Evolutionary conservation across 2,329 filamentous ascomycete species (phyloP).

Genomic region (Ascocoryne sarcoides): DNA sequence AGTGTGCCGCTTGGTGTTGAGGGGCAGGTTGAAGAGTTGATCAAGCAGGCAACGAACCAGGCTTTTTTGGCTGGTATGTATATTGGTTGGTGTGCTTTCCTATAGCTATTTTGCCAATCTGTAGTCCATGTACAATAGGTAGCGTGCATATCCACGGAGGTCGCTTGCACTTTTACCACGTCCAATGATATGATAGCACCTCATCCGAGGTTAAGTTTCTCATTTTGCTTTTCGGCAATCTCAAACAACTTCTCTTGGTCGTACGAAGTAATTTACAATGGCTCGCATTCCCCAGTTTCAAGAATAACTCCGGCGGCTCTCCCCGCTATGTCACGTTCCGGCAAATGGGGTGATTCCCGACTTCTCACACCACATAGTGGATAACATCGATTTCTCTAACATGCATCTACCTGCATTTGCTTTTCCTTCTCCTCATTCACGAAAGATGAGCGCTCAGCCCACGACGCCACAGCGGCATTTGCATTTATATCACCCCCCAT

Average conservation of each 20-base stretch:
- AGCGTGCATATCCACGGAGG: too few relatives aligned
- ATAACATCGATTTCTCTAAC: too few relatives aligned
- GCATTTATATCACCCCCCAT: background rate
- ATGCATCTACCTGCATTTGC: background rate
- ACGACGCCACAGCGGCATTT: background rate
- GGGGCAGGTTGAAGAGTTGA: slow-evolving; percentile 93
- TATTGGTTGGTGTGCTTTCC: slow-evolving; percentile 81
- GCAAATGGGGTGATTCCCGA: background rate
- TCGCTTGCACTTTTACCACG: too few relatives aligned
- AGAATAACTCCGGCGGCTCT: too few relatives aligned
- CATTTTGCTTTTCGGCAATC: too few relatives aligned
- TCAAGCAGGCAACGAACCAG: slow-evolving; percentile 74
- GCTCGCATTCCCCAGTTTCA: too few relatives aligned
- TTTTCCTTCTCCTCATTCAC: background rate
- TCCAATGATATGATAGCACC: too few relatives aligned
- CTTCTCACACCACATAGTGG: background rate
- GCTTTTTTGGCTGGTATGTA: slow-evolving; percentile 87
- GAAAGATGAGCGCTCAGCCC: background rate
- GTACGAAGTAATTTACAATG: too few relatives aligned
- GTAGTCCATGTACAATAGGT: too few relatives aligned
- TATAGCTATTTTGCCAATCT: slow-evolving; percentile 35
- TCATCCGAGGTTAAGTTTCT: too few relatives aligned
- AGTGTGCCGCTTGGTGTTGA: slow-evolving; percentile 90
- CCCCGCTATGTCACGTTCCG: background rate
- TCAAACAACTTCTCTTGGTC: too few relatives aligned